A percentile compares a stretch with the other conserved stretches of the same genome.
These are phyloP conservation scores for Phaeosphaeriaceae sp. DNA, from an alignment of 2,329 filamentous ascomycete genomes.

Conservation along the genomic window DNA sequence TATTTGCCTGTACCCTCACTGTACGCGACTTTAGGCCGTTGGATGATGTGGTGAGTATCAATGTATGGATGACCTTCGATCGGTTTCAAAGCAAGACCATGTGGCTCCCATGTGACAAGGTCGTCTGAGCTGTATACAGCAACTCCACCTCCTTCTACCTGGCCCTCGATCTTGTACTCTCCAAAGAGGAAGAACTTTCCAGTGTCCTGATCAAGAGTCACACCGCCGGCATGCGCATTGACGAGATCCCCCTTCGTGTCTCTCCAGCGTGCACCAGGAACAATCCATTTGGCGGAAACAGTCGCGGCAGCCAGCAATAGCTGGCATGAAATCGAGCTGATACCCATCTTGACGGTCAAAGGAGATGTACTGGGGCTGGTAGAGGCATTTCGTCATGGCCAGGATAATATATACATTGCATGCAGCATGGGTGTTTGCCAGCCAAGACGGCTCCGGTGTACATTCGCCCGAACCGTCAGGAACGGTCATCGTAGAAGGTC, in stretches of 20 bases:
- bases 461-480: slow-evolving; percentile 33
- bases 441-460: slow-evolving; percentile 35
- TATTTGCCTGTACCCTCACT: slow-evolving; percentile 63
- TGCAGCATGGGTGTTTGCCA: slow-evolving; percentile 15
- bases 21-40: slow-evolving; percentile 68
- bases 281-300: slow-evolving; percentile 61
- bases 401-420: slow-evolving; percentile 26
- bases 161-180: slow-evolving; percentile 66
- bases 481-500: slow-evolving; percentile 16
- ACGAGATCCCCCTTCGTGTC: slow-evolving; percentile 67
- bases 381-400: slow-evolving; percentile 5
- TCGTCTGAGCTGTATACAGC: slow-evolving; percentile 66
- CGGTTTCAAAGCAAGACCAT: slow-evolving; percentile 64
- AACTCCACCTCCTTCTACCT: slow-evolving; percentile 66
- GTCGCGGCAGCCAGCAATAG: slow-evolving; percentile 30
- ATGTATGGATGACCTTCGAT: slow-evolving; percentile 64
- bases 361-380: slow-evolving; percentile 5
- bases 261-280: slow-evolving; percentile 67
- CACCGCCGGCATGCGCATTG: slow-evolving; percentile 67
- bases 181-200: slow-evolving; percentile 68
- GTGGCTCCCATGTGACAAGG: slow-evolving; percentile 64
- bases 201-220: slow-evolving; percentile 60
- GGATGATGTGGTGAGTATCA: slow-evolving; percentile 64
- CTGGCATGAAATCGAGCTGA: slow-evolving; percentile 24
- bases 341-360: slow-evolving; percentile 19